A percentile compares a stretch with the other conserved stretches of the same genome.
phyloP scores from a whole-genome alignment of 441 rosid genomes.

The Aquilaria agallochum region DNA sequence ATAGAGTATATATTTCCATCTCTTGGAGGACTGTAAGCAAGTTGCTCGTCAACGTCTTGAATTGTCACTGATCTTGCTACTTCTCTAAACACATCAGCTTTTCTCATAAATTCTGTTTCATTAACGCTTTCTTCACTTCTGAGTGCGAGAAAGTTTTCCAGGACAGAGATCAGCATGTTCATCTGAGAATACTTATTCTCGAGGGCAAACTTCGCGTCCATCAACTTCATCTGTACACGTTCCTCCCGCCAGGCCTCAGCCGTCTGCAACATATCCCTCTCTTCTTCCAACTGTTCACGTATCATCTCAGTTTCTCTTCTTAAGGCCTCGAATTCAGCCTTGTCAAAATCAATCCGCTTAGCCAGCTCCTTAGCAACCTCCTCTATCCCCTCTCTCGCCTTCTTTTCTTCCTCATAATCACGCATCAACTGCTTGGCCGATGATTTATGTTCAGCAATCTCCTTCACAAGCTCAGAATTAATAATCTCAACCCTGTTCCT shows the following conservation, averaged over 20 bases:
- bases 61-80: slow-evolving; percentile 38
- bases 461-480: slow-evolving; percentile 47
- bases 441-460: slow-evolving; percentile 36
- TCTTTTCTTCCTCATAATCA: slow-evolving; percentile 33
- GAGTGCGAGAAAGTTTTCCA: slow-evolving; percentile 41
- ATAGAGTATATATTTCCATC: slow-evolving; percentile 31
- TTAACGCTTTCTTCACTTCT: slow-evolving; percentile 21
- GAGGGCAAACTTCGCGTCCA: slow-evolving; percentile 55
- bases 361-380: slow-evolving; percentile 58
- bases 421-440: slow-evolving; percentile 21
- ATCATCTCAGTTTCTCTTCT: slow-evolving; percentile 30
- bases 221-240: slow-evolving; percentile 63
- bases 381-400: slow-evolving; percentile 41
- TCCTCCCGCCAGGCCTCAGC: slow-evolving; percentile 81
- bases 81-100: slow-evolving; percentile 38
- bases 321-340: slow-evolving; percentile 36
- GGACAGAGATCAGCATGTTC: slow-evolving; percentile 40
- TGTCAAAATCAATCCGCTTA: slow-evolving; percentile 39
- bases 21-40: slow-evolving; percentile 25
- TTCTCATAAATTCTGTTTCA: slow-evolving; percentile 20
- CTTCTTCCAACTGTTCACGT: slow-evolving; percentile 49
- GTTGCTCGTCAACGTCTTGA: slow-evolving; percentile 26
- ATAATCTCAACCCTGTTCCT: slow-evolving; percentile 28
- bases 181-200: slow-evolving; percentile 55
- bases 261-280: slow-evolving; percentile 58